These are phyloP conservation scores for Botrytis porri DNA, from an alignment of 2,329 filamentous ascomycete species.

Conservation along the genomic window DNA sequence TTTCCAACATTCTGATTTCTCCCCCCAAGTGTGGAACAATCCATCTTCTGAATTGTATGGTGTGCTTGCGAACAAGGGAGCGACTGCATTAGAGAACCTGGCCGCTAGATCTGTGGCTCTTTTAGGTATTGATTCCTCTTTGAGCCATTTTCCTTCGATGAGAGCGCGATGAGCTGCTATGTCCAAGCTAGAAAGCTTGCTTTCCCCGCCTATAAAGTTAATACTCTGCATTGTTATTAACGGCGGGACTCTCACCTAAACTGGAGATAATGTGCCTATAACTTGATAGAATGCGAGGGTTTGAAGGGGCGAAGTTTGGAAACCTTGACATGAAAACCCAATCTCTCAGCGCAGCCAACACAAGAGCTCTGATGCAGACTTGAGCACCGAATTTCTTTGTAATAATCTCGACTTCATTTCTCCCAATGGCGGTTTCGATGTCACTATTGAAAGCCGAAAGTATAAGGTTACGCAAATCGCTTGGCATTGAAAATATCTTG, in stretches of 20 bases:
- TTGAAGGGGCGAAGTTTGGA: slow-evolving; percentile 14
- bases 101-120: slow-evolving; percentile 15
- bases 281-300: slow-evolving; percentile 9
- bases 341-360: slow-evolving; percentile 17
- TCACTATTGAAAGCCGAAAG: background rate
- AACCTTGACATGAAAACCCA: slow-evolving; percentile 25
- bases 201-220: slow-evolving; percentile 16
- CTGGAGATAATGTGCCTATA: slow-evolving; percentile 19
- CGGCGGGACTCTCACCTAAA: slow-evolving; percentile 10
- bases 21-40: slow-evolving; percentile 20
- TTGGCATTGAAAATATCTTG: background rate
- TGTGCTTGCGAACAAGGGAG: slow-evolving; percentile 16
- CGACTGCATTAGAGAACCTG: slow-evolving; percentile 17
- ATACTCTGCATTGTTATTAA: too few relatives aligned
- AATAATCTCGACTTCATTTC: background rate
- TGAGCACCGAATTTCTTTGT: background rate
- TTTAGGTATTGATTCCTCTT: slow-evolving; percentile 11
- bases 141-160: slow-evolving; percentile 10
- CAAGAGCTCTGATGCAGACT: slow-evolving; percentile 13
- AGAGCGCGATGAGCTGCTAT: slow-evolving; percentile 21
- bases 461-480: slow-evolving; percentile 11
- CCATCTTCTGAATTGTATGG: background rate
- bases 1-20: slow-evolving; percentile 12
- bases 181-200: slow-evolving; percentile 19
- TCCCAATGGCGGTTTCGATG: background rate